These are phyloP conservation scores for Microcos paniculata DNA, from an alignment of 345 rosid species.

Conservation along the genomic window DNA sequence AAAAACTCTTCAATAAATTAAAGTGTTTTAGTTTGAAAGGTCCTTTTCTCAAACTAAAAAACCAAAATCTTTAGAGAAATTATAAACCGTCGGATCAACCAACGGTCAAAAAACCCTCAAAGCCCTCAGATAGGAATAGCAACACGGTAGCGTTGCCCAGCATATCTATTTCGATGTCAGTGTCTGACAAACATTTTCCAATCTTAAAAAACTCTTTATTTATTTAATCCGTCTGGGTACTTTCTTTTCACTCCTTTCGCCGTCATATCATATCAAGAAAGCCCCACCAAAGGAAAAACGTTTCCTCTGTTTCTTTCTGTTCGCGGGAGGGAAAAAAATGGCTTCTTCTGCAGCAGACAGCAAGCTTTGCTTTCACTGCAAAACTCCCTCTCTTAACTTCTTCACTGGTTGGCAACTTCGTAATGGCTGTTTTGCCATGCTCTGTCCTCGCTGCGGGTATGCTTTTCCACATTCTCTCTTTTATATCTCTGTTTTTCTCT, in stretches of 20 bases:
- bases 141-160: background rate
- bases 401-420: slow-evolving; percentile 3
- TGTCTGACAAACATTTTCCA: background rate
- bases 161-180: slow-evolving; percentile 7
- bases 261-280: background rate
- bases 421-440: background rate
- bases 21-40: too few species aligned
- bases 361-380: background rate
- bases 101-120: background rate
- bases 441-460: slow-evolving; percentile 5
- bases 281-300: background rate
- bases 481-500: background rate
- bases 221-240: too few species aligned
- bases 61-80: background rate
- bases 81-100: background rate
- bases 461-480: background rate
- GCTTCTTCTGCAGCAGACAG: background rate
- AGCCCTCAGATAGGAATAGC: background rate
- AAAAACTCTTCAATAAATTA: too few species aligned
- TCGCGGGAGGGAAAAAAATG: background rate
- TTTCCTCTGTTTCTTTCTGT: background rate
- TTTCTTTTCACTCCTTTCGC: background rate
- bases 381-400: background rate
- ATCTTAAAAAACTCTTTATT: background rate
- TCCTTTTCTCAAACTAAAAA: too few species aligned